phyloP scores from a whole-genome alignment of 2,329 filamentous ascomycete genomes.

The Davidsoniella neocaledoniae region DNA sequence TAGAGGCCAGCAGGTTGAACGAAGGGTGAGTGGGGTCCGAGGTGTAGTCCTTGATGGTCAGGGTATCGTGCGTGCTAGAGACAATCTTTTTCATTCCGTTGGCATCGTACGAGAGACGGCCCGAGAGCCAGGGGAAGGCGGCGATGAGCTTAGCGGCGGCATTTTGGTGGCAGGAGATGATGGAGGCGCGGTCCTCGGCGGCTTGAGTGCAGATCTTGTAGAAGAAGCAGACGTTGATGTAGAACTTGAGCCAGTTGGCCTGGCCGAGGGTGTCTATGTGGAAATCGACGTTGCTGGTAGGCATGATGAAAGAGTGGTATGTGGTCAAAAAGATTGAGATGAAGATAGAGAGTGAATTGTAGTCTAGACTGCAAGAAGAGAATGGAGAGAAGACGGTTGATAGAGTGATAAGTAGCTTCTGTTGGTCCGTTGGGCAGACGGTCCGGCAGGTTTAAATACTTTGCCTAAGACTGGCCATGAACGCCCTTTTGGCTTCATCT shows the following conservation, averaged over 20 bases:
- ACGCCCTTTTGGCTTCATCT: no score
- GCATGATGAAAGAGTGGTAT: no score
- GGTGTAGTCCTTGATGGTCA: not conserved
- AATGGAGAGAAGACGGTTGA: no score
- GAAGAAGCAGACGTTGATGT: not conserved
- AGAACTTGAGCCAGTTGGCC: not conserved
- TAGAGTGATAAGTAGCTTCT: no score
- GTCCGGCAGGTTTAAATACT: no score
- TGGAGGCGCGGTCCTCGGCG: not conserved
- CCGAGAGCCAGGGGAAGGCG: slow-evolving; percentile 3
- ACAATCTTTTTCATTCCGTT: not conserved
- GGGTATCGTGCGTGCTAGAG: not conserved
- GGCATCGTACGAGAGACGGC: not conserved
- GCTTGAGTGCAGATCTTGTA: not conserved
- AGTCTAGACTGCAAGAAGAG: no score
- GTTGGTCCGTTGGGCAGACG: no score
- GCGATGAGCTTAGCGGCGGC: not conserved
- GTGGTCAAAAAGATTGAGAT: no score
- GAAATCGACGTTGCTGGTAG: not conserved
- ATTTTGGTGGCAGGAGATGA: not conserved
- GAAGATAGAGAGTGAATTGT: no score
- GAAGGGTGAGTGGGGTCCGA: not conserved
- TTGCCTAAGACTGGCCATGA: no score
- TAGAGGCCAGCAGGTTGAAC: not conserved
- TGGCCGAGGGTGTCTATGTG: slow-evolving; percentile 3